Percentiles rank a stretch among this genome's conserved stretches.
phyloP scores from a whole-genome alignment of 2,329 filamentous ascomycete genomes.

The Phyllosticta citriasiana region DNA sequence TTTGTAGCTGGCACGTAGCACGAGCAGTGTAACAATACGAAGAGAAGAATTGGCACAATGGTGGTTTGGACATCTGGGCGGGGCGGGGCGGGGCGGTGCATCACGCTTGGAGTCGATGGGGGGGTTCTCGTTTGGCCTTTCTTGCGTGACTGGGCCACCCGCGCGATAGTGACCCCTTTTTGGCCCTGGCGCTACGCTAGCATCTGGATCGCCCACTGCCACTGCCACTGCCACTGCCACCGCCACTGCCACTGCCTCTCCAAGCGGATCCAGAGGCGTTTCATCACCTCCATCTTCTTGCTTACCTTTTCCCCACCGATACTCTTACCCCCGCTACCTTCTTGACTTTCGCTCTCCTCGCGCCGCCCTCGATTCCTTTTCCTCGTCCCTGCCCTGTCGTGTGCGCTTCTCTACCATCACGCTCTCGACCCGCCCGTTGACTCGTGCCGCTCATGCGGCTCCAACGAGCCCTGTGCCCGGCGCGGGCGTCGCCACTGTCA shows the following conservation, averaged over 20 bases:
- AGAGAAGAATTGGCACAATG: not conserved
- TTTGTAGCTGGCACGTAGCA: not conserved
- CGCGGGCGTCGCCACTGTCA: not conserved
- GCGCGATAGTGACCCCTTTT: not conserved
- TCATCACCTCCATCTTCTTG: constrained; percentile 5
- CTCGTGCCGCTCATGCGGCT: constrained; percentile 9
- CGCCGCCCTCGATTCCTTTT: not conserved
- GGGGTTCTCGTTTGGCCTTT: not conserved
- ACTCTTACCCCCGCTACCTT: not conserved
- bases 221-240: not conserved
- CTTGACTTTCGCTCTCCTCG: not conserved
- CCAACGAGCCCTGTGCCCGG: constrained; percentile 1
- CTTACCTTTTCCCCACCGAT: not conserved
- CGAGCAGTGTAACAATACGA: not conserved
- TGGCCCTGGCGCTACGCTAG: not conserved
- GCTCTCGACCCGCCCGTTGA: not conserved
- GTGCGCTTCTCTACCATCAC: not conserved
- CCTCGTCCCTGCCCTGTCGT: not conserved
- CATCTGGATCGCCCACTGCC: not conserved
- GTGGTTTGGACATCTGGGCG: not conserved
- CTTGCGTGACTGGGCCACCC: not conserved
- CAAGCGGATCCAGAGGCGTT: constrained; percentile 8
- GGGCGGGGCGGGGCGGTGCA: not conserved
- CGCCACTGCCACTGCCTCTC: not conserved
- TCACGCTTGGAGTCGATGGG: not conserved